Base-by-base conservation (phyloP, 2,329 filamentous ascomycete species). In the Teratosphaeria pseudoeucalypti region DNA sequence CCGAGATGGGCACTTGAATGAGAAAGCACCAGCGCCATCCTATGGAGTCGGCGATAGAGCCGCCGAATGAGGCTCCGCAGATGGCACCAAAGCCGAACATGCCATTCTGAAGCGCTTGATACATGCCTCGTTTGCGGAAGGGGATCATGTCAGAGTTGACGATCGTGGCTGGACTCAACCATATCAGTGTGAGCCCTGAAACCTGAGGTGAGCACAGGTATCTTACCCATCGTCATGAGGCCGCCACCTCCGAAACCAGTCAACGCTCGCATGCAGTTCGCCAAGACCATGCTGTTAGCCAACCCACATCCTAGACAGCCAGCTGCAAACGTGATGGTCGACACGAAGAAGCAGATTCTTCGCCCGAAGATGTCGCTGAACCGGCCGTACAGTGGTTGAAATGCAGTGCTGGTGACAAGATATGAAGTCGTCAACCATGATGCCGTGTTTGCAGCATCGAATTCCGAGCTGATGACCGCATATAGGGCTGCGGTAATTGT, bases 71-170 rank as follows among this genome's bases (percentile, higher is more conserved):
- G 1, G 77, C 77, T 23, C 77, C 77, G 39, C 82, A 85, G 37
- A 86, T 82, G 2, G 82, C 80, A 0, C 84, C 84, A 62, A 86
- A 83, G 0, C 84, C 85, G 60, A 81, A 80, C 37, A 85, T 76
- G 16, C 77, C 81, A 60, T 86, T 86, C 63, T 86, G 83, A 10
- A 83, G 62, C 53, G 85, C 79, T 68, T 86, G 74, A 69, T 86
- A 84, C 79, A 82, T 83, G 47, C 81, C 81, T 9, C 81, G 72
- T 60, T 75, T 76, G 16, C 75, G 73, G 58, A 83, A 82, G 0
- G 81, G 81, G 39, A 87, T 85, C 73, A 86, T 80, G 67, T 86
- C 85, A 0, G 83, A 85, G 62, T 85, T 86, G 52, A 72, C 67
- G 56, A 72, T 70, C 1, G 70, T 72, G 4, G 69, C 66, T 68